A percentile compares a stretch with the other conserved stretches of the same genome.
Evolutionary conservation across 495 filamentous ascomycete genomes (phyloP).

Genomic region (Usnea hakonensis): DNA sequence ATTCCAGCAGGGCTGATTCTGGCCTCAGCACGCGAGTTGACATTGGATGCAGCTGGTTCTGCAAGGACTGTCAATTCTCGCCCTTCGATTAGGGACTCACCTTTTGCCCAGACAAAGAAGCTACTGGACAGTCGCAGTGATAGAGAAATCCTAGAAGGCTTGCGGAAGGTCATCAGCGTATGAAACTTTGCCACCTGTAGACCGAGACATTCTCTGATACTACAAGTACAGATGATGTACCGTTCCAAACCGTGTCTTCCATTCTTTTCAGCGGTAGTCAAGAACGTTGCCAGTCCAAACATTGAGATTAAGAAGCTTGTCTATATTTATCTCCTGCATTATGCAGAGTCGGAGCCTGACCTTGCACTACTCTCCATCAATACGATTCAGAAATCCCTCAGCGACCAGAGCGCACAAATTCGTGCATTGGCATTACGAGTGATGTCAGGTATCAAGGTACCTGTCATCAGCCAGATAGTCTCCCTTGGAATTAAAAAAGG

Average conservation of each 20-base stretch:
- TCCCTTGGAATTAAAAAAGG: slow-evolving; percentile 89
- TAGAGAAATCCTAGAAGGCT: slow-evolving; percentile 82
- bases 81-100: slow-evolving; percentile 39
- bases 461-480: slow-evolving; percentile 99
- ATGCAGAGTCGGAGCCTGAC: slow-evolving; percentile 92
- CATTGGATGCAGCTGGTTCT: slow-evolving; percentile 78
- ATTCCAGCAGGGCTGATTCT: slow-evolving; percentile 19
- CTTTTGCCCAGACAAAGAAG: slow-evolving; percentile 71
- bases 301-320: slow-evolving; percentile 95
- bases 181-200: slow-evolving; percentile 23
- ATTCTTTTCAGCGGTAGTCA: slow-evolving; percentile 91
- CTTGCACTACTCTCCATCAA: slow-evolving; percentile 94
- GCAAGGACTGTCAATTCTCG: slow-evolving; percentile 36
- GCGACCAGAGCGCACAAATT: slow-evolving; percentile 81
- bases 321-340: slow-evolving; percentile 92
- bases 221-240: slow-evolving; percentile 73
- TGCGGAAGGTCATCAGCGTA: slow-evolving; percentile 86
- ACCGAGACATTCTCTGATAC: slow-evolving; percentile 20
- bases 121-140: slow-evolving; percentile 91
- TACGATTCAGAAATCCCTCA: slow-evolving; percentile 94
- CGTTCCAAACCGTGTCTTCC: slow-evolving; percentile 70
- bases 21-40: slow-evolving; percentile 78
- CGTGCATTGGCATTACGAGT: slow-evolving; percentile 84
- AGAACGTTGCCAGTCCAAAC: slow-evolving; percentile 86
- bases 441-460: slow-evolving; percentile 93